Conservation (phyloP, 805 yeast species). For the Hanseniaspora jakobsenii region DNA sequence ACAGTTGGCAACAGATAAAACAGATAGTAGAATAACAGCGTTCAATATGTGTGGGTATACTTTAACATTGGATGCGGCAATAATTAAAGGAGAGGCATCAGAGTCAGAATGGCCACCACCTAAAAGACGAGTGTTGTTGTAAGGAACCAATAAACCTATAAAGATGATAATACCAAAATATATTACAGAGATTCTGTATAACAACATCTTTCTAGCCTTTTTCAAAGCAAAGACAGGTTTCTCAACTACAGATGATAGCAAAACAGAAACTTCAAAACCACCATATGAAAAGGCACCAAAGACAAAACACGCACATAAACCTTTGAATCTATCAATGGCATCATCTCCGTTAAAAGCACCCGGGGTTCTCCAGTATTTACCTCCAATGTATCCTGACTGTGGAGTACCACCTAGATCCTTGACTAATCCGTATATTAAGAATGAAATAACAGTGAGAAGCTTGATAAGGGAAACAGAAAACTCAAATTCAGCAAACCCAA, state of each 20-base stretch:
- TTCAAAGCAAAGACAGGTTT: conserved; percentile 41
- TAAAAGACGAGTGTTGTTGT: conserved; percentile 32
- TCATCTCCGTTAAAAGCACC: conserved; percentile 36
- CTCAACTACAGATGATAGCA: conserved; percentile 36
- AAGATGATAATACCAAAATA: conserved; percentile 43
- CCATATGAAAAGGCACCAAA: conserved; percentile 51
- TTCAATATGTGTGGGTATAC: conserved; percentile 67
- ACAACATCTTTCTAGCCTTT: conserved; percentile 41
- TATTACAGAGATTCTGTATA: conserved; percentile 43
- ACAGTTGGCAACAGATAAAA: conserved; percentile 66
- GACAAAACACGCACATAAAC: conserved; percentile 41
- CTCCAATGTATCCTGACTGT: conserved; percentile 38
- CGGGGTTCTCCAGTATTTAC: conserved; percentile 40
- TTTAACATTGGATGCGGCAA: conserved; percentile 42
- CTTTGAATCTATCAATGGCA: conserved; percentile 40
- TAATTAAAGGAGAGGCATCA: conserved; percentile 57
- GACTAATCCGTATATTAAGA: conserved; percentile 47
- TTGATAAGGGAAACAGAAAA: conserved; percentile 48
- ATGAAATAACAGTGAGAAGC: conserved; percentile 47
- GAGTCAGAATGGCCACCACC: conserved; percentile 35
- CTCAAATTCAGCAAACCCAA: conserved; percentile 59
- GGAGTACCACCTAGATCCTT: conserved; percentile 48
- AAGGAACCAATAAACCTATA: conserved; percentile 47
- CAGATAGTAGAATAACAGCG: conserved; percentile 64
- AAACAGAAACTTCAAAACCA: conserved; percentile 47